These are phyloP conservation scores for Zalaria obscura DNA, from an alignment of 2,329 filamentous ascomycete species.

Conservation along the genomic window DNA sequence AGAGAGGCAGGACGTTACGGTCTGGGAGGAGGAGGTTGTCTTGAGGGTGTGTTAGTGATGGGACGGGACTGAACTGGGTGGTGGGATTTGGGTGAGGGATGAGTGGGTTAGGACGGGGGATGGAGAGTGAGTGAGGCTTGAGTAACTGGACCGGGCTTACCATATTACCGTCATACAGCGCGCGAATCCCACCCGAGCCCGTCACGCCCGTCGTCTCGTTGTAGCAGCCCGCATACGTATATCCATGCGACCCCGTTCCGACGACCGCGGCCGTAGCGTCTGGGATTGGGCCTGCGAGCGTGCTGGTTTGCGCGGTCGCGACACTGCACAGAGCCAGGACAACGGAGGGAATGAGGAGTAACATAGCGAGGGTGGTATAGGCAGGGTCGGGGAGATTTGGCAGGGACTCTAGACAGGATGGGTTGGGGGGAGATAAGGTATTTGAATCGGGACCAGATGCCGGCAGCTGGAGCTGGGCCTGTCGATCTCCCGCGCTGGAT, in stretches of 20 bases:
- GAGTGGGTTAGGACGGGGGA: not conserved
- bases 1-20: conserved; percentile 26
- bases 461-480: too few relatives aligned
- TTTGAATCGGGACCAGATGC: too few relatives aligned
- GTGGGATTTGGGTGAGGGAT: not conserved
- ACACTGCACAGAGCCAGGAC: conserved; percentile 10
- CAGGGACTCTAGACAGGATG: too few relatives aligned
- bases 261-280: conserved; percentile 11
- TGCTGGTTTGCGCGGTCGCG: conserved; percentile 2
- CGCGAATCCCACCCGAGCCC: conserved; percentile 27
- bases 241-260: conserved; percentile 14
- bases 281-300: conserved; percentile 14
- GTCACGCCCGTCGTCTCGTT: conserved; percentile 36
- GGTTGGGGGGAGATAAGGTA: too few relatives aligned
- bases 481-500: too few relatives aligned
- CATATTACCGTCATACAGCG: conserved; percentile 31
- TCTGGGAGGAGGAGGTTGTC: conserved; percentile 35
- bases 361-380: conserved; percentile 1
- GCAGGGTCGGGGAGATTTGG: too few relatives aligned
- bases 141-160: too few relatives aligned
- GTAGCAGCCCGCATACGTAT: conserved; percentile 43
- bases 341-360: conserved; percentile 5
- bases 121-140: not conserved
- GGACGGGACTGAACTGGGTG: not conserved
- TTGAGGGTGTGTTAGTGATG: conserved; percentile 16